Percentiles rank a stretch among this genome's conserved stretches.
These are phyloP conservation scores for Senecio squalidus DNA, from an alignment of 140 eudicot species.

Conservation along the genomic window DNA sequence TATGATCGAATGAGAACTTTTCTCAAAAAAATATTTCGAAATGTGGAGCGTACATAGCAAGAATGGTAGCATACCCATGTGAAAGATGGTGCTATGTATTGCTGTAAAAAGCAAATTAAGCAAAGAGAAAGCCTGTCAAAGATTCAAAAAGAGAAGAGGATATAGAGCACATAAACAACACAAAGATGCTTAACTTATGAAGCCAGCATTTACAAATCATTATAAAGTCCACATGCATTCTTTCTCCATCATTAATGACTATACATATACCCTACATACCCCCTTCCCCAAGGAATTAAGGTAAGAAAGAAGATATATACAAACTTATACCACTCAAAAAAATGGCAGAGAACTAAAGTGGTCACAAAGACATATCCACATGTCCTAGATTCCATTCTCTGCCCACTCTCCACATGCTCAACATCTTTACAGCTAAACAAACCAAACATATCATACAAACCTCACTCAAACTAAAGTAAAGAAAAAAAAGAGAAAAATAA, in stretches of 20 bases:
- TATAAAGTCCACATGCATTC: conserved; percentile 21
- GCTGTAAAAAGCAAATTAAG: conserved; percentile 14
- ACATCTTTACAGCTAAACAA: conserved; percentile 29
- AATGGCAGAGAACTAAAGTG: conserved; percentile 19
- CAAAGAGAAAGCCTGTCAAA: conserved; percentile 13
- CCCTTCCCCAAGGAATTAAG: conserved; percentile 18
- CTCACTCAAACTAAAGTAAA: conserved; percentile 26
- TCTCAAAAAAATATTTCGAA: neutral
- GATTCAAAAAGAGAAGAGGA: conserved; percentile 22
- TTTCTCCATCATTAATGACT: conserved; percentile 17
- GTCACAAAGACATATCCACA: conserved; percentile 23
- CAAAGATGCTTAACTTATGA: conserved; percentile 30
- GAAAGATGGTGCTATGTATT: conserved; percentile 9
- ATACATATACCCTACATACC: conserved; percentile 8
- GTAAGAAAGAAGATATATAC: conserved; percentile 18
- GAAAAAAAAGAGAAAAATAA: neutral
- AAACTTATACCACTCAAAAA: conserved; percentile 22
- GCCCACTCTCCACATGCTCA: conserved; percentile 24
- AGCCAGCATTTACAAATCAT: conserved; percentile 25
- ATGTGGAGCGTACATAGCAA: conserved; percentile 1
- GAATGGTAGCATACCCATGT: conserved; percentile 19
- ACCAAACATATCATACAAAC: conserved; percentile 26
- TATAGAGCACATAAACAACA: conserved; percentile 8
- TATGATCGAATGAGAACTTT: conserved; percentile 3
- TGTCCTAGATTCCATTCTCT: conserved; percentile 30